Evolutionary conservation across 331 rosid species (phyloP).

Genomic region (Malus hybrid): DNA sequence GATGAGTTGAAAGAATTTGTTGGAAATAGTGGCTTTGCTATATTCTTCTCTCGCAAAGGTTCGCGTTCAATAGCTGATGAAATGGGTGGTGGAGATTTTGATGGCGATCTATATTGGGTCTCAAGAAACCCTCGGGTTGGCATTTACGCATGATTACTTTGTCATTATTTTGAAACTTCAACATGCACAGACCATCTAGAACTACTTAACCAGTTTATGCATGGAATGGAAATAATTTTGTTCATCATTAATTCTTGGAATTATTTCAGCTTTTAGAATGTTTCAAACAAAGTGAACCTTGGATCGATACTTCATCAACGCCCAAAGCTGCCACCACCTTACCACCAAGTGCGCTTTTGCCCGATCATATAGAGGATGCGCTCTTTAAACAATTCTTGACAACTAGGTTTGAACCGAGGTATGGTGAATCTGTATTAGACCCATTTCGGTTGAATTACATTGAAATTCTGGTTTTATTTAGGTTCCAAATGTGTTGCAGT

Average conservation of each 20-base stretch:
- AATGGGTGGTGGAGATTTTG: too few relatives aligned
- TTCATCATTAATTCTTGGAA: constrained; percentile 19
- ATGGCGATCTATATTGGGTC: constrained; percentile 36
- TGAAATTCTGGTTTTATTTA: not conserved
- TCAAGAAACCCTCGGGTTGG: constrained; percentile 58
- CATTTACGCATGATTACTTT: not conserved
- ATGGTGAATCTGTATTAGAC: constrained; percentile 11
- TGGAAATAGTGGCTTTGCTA: constrained; percentile 57
- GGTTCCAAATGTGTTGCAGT: not conserved
- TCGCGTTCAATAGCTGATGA: constrained; percentile 62
- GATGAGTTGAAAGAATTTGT: constrained; percentile 28
- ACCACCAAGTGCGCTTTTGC: constrained; percentile 16
- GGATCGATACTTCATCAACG: constrained; percentile 38
- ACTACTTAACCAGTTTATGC: not conserved
- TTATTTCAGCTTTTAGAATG: constrained; percentile 52
- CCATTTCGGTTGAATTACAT: not conserved
- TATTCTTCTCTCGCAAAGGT: constrained; percentile 43
- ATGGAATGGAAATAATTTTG: not conserved
- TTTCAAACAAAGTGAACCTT: constrained; percentile 59
- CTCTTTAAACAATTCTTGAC: constrained; percentile 45
- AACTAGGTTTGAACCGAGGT: constrained; percentile 74
- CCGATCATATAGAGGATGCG: constrained; percentile 35
- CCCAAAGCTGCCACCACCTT: constrained; percentile 1
- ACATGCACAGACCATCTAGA: not conserved
- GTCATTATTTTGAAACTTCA: not conserved